Base-by-base conservation (phyloP, 179 eudicot genomes). In the Gypsophila paniculata region DNA sequence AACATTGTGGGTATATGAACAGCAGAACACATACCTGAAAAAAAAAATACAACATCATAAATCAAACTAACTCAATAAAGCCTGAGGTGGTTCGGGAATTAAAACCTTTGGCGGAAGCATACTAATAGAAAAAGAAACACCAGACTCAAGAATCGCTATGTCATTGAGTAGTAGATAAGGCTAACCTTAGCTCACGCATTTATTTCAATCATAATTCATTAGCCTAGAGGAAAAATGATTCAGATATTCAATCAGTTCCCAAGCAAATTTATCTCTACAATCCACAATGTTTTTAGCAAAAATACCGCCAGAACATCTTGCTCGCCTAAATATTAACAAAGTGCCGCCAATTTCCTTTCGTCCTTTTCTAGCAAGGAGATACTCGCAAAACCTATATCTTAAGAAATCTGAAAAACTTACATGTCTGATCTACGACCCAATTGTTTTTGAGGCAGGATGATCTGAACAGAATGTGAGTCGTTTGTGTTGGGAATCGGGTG, bases 1-100 rank as follows among this genome's bases (percentile, higher is more conserved):
- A 21, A 91, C 93, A 78, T 88, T 91, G 65, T 91, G 97, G 38
- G 89, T 75, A 85, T 91, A 91, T 14, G 97, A 91, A 76, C 96
- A 91, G 71, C 96, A 91, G 75, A 91, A 91, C 54, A 91, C 74
- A 70, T 91, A 91, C 97, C 97, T 91, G 84, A 32, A 46, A 19
- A 36, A 46, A 65, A 2, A 44, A 34, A 18, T 19, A 61, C n/a
- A n/a, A n/a, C 48, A 62, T 4, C 53, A 65, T 19, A 65, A n/a
- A 64, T 11, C 29, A 64, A 39, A 64, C 51, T 25, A 42, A 25
- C 2, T 42, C 34, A 21, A 12, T 9, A 42, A 39, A 21, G 54
- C 55, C n/a, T n/a, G n/a, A n/a, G n/a, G n/a, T n/a, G n/a, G n/a
- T n/a, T n/a, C n/a, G n/a, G n/a, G n/a, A n/a, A n/a, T n/a, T n/a